A percentile compares a stretch with the other conserved stretches of the same genome.
These are phyloP conservation scores for Metschnikowia similis DNA, from an alignment of 805 yeast genomes.

Conservation along the genomic window DNA sequence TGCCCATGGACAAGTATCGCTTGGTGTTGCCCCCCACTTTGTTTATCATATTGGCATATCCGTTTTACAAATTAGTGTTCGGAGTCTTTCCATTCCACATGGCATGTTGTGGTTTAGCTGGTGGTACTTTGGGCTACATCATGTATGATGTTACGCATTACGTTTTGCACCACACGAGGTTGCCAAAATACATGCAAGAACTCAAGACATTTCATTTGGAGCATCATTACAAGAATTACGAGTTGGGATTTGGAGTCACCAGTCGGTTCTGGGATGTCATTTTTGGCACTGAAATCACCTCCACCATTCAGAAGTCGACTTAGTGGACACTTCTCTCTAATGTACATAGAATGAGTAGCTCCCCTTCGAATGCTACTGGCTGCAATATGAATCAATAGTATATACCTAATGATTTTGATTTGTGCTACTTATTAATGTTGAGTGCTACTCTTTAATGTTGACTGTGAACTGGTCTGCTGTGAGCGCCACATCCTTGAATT, in stretches of 20 bases:
- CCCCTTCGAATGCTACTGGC: background rate
- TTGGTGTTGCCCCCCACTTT: conserved; percentile 96
- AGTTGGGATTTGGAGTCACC: conserved; percentile 95
- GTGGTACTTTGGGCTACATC: conserved; percentile 92
- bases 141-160: conserved; percentile 93
- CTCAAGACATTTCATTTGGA: conserved; percentile 90
- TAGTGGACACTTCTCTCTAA: conserved; percentile 6
- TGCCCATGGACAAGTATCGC: conserved; percentile 94
- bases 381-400: background rate
- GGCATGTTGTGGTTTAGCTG: conserved; percentile 93
- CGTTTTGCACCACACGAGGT: conserved; percentile 79
- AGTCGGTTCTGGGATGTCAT: conserved; percentile 90
- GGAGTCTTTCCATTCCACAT: conserved; percentile 68
- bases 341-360: background rate
- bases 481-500: conserved; percentile 1
- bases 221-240: conserved; percentile 96
- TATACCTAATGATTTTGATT: background rate
- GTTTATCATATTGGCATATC: conserved; percentile 65
- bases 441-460: background rate
- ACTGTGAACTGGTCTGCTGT: conserved; percentile 1
- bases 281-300: conserved; percentile 73
- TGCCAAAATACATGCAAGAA: conserved; percentile 73
- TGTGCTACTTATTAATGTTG: background rate
- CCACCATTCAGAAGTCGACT: conserved; percentile 42
- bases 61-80: conserved; percentile 79